Evolutionary conservation across 345 rosid species (phyloP).

Genomic region (Sisymbrium altissimum): DNA sequence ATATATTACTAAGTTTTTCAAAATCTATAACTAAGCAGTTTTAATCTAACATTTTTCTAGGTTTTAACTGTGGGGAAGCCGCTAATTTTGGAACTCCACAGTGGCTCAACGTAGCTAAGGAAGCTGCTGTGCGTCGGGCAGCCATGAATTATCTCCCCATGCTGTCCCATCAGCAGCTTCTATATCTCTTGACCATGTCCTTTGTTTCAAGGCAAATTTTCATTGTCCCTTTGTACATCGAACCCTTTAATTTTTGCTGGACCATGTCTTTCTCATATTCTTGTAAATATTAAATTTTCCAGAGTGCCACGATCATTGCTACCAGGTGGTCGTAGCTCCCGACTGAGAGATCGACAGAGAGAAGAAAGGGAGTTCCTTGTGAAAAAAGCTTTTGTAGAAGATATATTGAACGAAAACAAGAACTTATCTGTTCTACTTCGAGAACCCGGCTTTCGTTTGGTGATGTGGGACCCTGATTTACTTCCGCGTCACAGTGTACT

Average conservation of each 20-base stretch:
- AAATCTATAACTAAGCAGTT: slow-evolving; percentile 13
- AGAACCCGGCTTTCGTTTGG: slow-evolving; percentile 47
- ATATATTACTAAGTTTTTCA: not conserved
- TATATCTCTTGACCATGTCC: slow-evolving; percentile 97
- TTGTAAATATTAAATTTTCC: slow-evolving; percentile 31
- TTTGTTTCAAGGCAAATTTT: slow-evolving; percentile 76
- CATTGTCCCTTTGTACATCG: slow-evolving; percentile 4
- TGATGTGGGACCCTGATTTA: slow-evolving; percentile 80
- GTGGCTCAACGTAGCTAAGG: slow-evolving; percentile 96
- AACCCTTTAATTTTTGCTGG: not conserved
- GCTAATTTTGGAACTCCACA: slow-evolving; percentile 98
- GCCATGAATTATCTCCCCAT: slow-evolving; percentile 99
- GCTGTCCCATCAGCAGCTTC: slow-evolving; percentile 98
- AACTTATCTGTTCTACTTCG: slow-evolving; percentile 54
- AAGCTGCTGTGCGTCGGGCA: slow-evolving; percentile 98
- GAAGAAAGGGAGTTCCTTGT: slow-evolving; percentile 90
- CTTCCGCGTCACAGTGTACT: slow-evolving; percentile 59
- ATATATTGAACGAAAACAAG: slow-evolving; percentile 67
- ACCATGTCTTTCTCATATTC: slow-evolving; percentile 19
- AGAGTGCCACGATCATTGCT: slow-evolving; percentile 94
- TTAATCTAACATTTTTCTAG: slow-evolving; percentile 31
- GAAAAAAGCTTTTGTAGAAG: slow-evolving; percentile 88
- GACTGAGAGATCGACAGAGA: slow-evolving; percentile 85
- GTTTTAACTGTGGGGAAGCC: slow-evolving; percentile 99
- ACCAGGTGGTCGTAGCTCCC: slow-evolving; percentile 96